phyloP scores from a whole-genome alignment of 2,329 filamentous ascomycete species.

The Calonectria pseudoreteaudii region DNA sequence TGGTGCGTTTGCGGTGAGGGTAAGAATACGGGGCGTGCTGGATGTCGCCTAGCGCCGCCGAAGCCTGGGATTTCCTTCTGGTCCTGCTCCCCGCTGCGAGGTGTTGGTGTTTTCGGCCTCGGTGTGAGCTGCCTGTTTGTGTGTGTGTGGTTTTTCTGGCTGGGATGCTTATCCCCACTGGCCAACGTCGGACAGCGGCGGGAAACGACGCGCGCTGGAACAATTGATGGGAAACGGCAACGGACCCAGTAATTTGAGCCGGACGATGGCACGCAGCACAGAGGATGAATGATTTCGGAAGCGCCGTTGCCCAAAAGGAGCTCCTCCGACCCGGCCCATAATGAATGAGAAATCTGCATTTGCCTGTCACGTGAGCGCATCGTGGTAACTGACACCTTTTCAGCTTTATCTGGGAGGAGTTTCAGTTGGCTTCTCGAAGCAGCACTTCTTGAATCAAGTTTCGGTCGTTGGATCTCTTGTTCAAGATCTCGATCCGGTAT shows the following conservation, averaged over 20 bases:
- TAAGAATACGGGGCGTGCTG: neutral
- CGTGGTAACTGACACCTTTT: slow-evolving; percentile 1
- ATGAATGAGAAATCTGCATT: neutral
- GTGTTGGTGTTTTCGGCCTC: neutral
- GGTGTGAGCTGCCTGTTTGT: neutral
- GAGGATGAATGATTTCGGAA: neutral
- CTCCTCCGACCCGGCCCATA: neutral
- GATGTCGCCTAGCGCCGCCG: neutral
- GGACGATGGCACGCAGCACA: neutral
- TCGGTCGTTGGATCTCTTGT: neutral
- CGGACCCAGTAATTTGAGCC: neutral
- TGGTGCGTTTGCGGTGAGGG: neutral
- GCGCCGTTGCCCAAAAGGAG: neutral
- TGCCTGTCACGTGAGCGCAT: neutral
- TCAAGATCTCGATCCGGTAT: neutral
- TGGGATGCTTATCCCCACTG: slow-evolving; percentile 3
- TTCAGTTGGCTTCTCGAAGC: neutral
- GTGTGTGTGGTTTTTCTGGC: neutral
- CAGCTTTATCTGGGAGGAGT: neutral
- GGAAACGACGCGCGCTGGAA: neutral
- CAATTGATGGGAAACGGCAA: neutral
- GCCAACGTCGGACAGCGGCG: neutral
- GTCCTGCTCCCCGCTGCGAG: neutral
- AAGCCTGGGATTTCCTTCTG: neutral
- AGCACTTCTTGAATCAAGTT: neutral